phyloP scores from a whole-genome alignment of 257 asterid genomes.

The Rhazya stricta region DNA sequence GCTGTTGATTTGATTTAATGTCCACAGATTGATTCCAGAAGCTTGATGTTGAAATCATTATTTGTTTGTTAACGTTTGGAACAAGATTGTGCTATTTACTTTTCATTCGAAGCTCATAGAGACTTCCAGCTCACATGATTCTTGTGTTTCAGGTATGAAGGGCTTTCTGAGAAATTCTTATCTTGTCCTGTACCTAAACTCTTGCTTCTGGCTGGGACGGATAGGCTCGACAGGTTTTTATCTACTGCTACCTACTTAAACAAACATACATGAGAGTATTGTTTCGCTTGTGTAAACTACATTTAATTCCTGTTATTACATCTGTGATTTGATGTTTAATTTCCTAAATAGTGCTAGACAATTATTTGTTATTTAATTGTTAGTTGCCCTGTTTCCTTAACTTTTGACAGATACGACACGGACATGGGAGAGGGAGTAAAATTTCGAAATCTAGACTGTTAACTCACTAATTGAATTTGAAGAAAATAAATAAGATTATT shows the following conservation, averaged over 20 bases:
- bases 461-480: background rate
- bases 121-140: background rate
- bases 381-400: background rate
- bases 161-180: conserved; percentile 86
- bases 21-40: background rate
- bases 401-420: background rate
- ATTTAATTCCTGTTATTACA: background rate
- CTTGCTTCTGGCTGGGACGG: conserved; percentile 96
- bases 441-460: too few relatives aligned
- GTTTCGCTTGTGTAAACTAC: background rate
- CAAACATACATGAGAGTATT: background rate
- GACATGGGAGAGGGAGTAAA: background rate
- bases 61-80: background rate
- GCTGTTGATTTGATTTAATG: background rate
- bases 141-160: conserved; percentile 81
- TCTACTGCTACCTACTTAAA: conserved; percentile 3
- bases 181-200: conserved; percentile 83
- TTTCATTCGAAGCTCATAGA: conserved; percentile 6
- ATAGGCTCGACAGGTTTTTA: conserved; percentile 82
- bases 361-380: background rate
- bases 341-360: background rate
- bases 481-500: too few relatives aligned
- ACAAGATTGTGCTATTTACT: background rate
- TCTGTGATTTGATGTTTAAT: background rate
- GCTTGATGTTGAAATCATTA: background rate